A percentile compares a stretch with the other conserved stretches of the same genome.
Evolutionary conservation across 192 early-diverging fungal species (phyloP).

Genomic region (Coemansia sp.): DNA sequence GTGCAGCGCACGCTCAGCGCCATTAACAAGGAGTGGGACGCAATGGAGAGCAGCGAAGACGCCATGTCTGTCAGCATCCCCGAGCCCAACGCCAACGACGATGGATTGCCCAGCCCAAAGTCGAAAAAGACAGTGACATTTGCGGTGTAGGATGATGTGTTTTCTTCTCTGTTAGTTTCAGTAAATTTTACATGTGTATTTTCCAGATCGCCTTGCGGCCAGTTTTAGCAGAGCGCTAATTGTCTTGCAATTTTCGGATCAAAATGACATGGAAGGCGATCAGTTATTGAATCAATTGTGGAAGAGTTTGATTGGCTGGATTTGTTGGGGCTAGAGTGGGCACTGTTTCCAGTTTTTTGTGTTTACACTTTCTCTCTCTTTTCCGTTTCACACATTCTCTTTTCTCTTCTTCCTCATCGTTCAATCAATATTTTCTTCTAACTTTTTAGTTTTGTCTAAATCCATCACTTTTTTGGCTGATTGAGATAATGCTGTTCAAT

Average conservation of each 20-base stretch:
- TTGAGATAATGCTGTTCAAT: constrained; percentile 34
- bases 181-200: background rate
- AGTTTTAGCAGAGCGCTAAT: background rate
- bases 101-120: constrained; percentile 10
- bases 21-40: constrained; percentile 43
- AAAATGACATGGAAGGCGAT: background rate
- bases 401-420: too few relatives aligned
- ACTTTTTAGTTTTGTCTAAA: too few relatives aligned
- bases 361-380: constrained; percentile 3
- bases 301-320: background rate
- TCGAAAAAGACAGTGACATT: constrained; percentile 33
- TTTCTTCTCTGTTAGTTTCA: too few relatives aligned
- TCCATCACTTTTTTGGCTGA: background rate
- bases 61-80: background rate
- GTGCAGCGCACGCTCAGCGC: constrained; percentile 37
- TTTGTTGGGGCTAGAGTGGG: too few relatives aligned
- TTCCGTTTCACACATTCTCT: constrained; percentile 4
- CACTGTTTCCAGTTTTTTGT: background rate
- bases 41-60: constrained; percentile 7
- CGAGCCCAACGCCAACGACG: background rate
- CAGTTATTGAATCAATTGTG: background rate
- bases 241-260: background rate
- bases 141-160: constrained; percentile 6
- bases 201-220: background rate
- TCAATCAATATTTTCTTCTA: too few relatives aligned